Percentiles rank a stretch among this genome's conserved stretches.
Evolutionary conservation across 2,329 filamentous ascomycete species (phyloP).

Genomic region (Fonsecaea monophora): DNA sequence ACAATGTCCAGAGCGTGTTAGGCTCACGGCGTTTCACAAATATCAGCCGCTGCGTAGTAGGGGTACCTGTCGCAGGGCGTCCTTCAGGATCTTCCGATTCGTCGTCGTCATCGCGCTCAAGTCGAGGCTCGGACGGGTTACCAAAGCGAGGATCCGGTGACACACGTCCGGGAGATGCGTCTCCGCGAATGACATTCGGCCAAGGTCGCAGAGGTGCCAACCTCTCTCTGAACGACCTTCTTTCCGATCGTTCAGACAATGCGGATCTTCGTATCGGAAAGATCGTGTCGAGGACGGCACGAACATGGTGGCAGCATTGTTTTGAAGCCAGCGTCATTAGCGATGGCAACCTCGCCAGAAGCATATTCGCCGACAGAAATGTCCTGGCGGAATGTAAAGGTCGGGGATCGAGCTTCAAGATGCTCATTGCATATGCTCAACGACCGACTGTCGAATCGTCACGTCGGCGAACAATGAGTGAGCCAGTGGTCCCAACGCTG

Average conservation of each 20-base stretch:
- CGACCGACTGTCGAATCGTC: constrained; percentile 62
- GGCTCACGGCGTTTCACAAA: constrained; percentile 56
- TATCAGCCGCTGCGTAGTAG: constrained; percentile 57
- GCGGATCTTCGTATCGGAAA: constrained; percentile 87
- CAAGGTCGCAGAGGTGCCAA: constrained; percentile 44
- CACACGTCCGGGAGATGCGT: constrained; percentile 25
- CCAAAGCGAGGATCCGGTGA: constrained; percentile 43
- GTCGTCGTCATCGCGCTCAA: constrained; percentile 42
- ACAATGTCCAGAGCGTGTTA: constrained; percentile 56
- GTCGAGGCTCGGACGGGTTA: constrained; percentile 43
- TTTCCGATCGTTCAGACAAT: constrained; percentile 70
- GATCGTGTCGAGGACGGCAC: constrained; percentile 87
- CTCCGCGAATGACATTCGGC: constrained; percentile 36
- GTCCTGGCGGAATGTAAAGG: constrained; percentile 85
- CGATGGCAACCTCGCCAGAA: constrained; percentile 59
- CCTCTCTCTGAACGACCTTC: constrained; percentile 70
- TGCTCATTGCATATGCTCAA: constrained; percentile 90
- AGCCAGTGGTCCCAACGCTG: constrained; percentile 36
- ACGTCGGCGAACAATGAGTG: constrained; percentile 53
- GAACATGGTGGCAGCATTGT: constrained; percentile 96
- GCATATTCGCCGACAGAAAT: constrained; percentile 79
- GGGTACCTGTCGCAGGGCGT: constrained; percentile 56
- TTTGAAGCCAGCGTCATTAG: constrained; percentile 74
- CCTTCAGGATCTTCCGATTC: constrained; percentile 52
- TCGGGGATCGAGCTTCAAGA: constrained; percentile 83